Evolutionary conservation across 345 rosid genomes (phyloP).

Genomic region (Reutealis trisperma): DNA sequence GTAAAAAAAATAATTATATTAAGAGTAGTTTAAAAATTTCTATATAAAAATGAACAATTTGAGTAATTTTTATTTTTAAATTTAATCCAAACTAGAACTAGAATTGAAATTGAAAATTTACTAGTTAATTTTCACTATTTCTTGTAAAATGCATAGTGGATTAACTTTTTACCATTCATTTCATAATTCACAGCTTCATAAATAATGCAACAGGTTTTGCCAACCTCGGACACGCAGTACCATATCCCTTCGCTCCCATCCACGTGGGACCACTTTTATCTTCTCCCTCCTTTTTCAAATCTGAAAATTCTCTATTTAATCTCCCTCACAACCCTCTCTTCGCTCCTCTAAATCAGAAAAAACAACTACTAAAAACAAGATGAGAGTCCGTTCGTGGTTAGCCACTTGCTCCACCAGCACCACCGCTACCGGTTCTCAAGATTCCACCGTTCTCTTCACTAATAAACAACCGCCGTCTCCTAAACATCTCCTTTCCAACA

Average conservation of each 20-base stretch:
- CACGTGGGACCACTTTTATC: neutral
- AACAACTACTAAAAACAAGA: neutral
- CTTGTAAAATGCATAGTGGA: too few species aligned
- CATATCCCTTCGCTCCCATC: neutral
- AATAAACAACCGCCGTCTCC: slow-evolving; percentile 15
- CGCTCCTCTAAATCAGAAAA: neutral
- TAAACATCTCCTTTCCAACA: slow-evolving; percentile 30
- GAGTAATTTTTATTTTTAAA: too few species aligned
- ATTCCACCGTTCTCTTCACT: slow-evolving; percentile 18
- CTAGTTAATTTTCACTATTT: too few species aligned
- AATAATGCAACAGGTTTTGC: neutral
- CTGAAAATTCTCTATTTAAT: neutral
- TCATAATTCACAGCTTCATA: too few species aligned
- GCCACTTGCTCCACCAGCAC: slow-evolving; percentile 29
- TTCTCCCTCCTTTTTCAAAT: neutral
- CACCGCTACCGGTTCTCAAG: neutral
- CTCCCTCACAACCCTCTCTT: neutral
- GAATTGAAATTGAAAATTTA: too few species aligned
- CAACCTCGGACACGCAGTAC: slow-evolving; percentile 10
- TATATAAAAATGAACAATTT: too few species aligned
- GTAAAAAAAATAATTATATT: too few species aligned
- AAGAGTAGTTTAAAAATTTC: too few species aligned
- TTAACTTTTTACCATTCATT: too few species aligned
- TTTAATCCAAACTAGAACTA: too few species aligned
- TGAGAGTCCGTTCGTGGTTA: slow-evolving; percentile 39